These are phyloP conservation scores for Trifolium pratense DNA, from an alignment of 306 rosid genomes.

Conservation along the genomic window DNA sequence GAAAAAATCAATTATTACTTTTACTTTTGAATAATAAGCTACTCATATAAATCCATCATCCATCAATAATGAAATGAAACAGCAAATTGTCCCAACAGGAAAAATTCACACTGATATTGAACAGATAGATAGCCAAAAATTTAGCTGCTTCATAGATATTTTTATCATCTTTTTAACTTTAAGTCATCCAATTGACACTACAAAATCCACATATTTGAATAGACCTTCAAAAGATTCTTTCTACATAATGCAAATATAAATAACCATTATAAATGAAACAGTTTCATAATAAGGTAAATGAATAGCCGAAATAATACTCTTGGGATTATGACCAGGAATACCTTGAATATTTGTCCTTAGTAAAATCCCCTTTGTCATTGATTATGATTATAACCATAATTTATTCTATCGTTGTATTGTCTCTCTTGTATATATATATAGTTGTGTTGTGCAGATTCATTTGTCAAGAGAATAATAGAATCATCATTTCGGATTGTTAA, in stretches of 20 bases:
- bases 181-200: conserved; percentile 27
- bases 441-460: neutral
- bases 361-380: conserved; percentile 24
- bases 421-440: neutral
- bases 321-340: conserved; percentile 7
- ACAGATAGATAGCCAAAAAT: neutral
- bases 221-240: conserved; percentile 33
- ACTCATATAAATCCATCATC: conserved; percentile 22
- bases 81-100: neutral
- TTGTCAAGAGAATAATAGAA: neutral
- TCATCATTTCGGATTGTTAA: neutral
- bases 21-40: conserved; percentile 7
- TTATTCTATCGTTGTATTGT: neutral
- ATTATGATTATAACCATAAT: neutral
- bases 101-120: conserved; percentile 14
- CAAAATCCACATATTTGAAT: conserved; percentile 26
- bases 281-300: conserved; percentile 23
- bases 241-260: neutral
- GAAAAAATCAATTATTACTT: neutral
- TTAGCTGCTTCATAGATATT: no score
- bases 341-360: neutral
- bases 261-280: neutral
- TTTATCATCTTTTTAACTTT: conserved; percentile 21
- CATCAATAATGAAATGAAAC: conserved; percentile 6
- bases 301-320: conserved; percentile 6